Percentiles rank a stretch among this genome's conserved stretches.
Conservation (phyloP, 2,329 filamentous ascomycete species). For the Fusarium sp. region DNA sequence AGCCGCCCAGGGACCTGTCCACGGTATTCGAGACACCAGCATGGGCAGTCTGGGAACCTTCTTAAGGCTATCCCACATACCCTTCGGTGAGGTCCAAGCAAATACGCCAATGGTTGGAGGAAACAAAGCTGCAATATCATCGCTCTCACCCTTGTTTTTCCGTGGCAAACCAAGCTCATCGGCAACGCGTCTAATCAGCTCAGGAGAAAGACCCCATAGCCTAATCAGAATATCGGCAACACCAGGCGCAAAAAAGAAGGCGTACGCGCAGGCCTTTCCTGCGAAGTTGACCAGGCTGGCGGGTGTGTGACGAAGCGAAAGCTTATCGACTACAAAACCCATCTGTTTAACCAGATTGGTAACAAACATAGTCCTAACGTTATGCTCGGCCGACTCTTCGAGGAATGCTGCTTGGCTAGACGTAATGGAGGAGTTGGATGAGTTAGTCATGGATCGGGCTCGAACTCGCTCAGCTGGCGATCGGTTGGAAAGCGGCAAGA, state of each 20-base stretch:
- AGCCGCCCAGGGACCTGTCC: conserved; percentile 86
- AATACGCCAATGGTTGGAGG: conserved; percentile 71
- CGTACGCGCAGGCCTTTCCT: conserved; percentile 90
- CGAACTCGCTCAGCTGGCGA: conserved; percentile 59
- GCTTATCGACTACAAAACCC: conserved; percentile 86
- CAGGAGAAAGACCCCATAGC: conserved; percentile 79
- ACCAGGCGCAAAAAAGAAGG: conserved; percentile 91
- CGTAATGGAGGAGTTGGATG: conserved; percentile 71
- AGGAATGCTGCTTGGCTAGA: conserved; percentile 69
- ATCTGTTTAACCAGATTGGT: conserved; percentile 86
- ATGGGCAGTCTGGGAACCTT: conserved; percentile 73
- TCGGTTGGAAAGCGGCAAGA: conserved; percentile 70
- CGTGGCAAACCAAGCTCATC: conserved; percentile 74
- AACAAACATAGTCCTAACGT: conserved; percentile 86
- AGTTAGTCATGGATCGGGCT: conserved; percentile 60
- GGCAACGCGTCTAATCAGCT: conserved; percentile 76
- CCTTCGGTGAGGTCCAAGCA: conserved; percentile 65
- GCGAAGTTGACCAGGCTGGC: conserved; percentile 82
- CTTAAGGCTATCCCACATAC: conserved; percentile 67
- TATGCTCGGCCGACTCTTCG: conserved; percentile 81
- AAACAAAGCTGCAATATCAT: conserved; percentile 75
- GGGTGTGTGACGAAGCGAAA: conserved; percentile 78
- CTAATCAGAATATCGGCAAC: conserved; percentile 85
- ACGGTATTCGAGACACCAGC: conserved; percentile 77
- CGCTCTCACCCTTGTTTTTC: conserved; percentile 65